Base-by-base conservation (phyloP, 495 filamentous ascomycete genomes). In the Aspergillus diversus region DNA sequence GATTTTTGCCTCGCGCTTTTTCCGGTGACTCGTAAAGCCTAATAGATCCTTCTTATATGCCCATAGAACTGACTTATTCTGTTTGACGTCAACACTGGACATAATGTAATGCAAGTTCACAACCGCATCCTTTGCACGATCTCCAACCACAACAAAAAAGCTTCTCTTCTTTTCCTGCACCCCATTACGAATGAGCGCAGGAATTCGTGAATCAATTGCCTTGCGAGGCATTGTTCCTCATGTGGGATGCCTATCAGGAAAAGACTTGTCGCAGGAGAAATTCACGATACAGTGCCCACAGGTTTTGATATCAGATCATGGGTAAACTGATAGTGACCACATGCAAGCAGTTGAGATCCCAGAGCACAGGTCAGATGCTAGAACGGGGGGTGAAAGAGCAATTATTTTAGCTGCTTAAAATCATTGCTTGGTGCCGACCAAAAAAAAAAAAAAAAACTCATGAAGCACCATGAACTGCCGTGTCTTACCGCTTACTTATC, bases 1-100 rank as follows among this genome's bases (percentile, higher is more conserved):
- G 73, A 99, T 97, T 77, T 96, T 98, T 66, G 89, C 89, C 71
- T 99, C 96, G 59, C 95, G 89, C 86, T 99, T 98, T 81, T 96
- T 96, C 17, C 96, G 90, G 76, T 99, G 92, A 75, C 90, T 92
- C 11, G 92, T 95, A 75, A 99, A 99, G 33, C 92, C 92, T 34
- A 99, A 80, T 1, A 99, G 84, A 73, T 98, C 93, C 74, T 97
- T 96, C 78, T 98, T 97, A 80, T 99, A 99, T n/a, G 96, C 93
- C 96, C 96, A 99, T 15, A 99, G 81, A 4, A 99, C 92, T 11
- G 90, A 93, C 75, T 97, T 98, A 80, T 97, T 98, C 73, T 95
- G 88, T 77, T 95, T 96, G 63, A 97, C 84, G 71, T 97, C 92
- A 69, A 89, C 87, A 66, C 85, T 89, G 52, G 92, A 92, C 80